Conservation (phyloP, 805 yeast genomes). For the Teunomyces tritomae region DNA sequence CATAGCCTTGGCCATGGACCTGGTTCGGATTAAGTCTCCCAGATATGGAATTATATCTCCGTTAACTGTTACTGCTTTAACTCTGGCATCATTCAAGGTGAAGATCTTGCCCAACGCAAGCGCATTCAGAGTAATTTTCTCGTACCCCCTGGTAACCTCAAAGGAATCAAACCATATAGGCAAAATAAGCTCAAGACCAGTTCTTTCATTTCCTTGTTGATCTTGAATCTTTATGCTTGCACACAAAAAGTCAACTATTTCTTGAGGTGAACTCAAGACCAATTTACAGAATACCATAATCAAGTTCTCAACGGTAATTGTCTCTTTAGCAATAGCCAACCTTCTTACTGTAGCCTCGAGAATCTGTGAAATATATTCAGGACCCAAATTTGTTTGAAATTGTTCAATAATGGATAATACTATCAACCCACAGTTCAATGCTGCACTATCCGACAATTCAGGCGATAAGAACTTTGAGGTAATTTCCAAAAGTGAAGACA, state of each 20-base stretch:
- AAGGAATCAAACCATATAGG: conserved; percentile 83
- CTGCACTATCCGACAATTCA: conserved; percentile 73
- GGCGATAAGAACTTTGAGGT: conserved; percentile 72
- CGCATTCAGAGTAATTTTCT: conserved; percentile 64
- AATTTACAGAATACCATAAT: conserved; percentile 73
- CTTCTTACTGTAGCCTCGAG: conserved; percentile 70
- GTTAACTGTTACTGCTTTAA: conserved; percentile 57
- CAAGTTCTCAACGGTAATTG: conserved; percentile 74
- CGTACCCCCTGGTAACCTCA: conserved; percentile 76
- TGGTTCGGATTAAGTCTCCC: conserved; percentile 69
- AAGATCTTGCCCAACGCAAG: conserved; percentile 69
- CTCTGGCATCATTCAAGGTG: conserved; percentile 51
- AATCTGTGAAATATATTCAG: conserved; percentile 51
- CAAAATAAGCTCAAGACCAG: conserved; percentile 56
- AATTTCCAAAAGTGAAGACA: conserved; percentile 57
- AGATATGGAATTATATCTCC: conserved; percentile 72
- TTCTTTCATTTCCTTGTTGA: conserved; percentile 15
- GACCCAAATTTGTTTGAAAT: conserved; percentile 38
- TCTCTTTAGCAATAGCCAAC: conserved; percentile 61
- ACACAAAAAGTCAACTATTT: conserved; percentile 61
- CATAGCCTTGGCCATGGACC: conserved; percentile 74
- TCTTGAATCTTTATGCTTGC: conserved; percentile 29
- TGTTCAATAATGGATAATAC: conserved; percentile 58
- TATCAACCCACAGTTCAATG: conserved; percentile 70
- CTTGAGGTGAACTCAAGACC: conserved; percentile 57